A percentile compares a stretch with the other conserved stretches of the same genome.
Conservation (phyloP, 371 early-diverging fungal species). For the Enterocytospora artemiae region DNA sequence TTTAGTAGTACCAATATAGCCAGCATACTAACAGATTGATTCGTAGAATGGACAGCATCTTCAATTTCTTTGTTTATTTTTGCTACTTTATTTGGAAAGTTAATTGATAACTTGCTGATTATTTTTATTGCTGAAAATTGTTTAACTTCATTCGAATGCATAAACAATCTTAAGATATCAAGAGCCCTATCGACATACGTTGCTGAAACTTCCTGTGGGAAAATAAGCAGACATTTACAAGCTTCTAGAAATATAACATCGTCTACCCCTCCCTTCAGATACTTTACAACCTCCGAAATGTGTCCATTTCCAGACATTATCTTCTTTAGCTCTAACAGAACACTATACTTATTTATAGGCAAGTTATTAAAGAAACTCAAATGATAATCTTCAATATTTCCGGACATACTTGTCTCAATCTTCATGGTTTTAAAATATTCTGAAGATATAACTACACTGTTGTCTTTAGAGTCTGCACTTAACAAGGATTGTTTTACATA, state of each 20-base stretch:
- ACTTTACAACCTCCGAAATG: slow-evolving; percentile 9
- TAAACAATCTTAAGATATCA: slow-evolving; percentile 35
- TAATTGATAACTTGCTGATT: slow-evolving; percentile 29
- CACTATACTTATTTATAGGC: slow-evolving; percentile 5
- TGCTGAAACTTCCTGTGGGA: slow-evolving; percentile 30
- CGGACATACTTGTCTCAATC: slow-evolving; percentile 28
- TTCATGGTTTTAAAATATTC: slow-evolving; percentile 32
- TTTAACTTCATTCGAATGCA: slow-evolving; percentile 26
- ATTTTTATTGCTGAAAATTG: slow-evolving; percentile 49
- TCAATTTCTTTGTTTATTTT: slow-evolving; percentile 50
- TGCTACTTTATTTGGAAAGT: slow-evolving; percentile 46
- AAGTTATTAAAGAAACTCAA: slow-evolving; percentile 11
- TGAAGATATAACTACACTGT: slow-evolving; percentile 29
- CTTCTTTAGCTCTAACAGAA: slow-evolving; percentile 16
- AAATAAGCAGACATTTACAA: slow-evolving; percentile 10
- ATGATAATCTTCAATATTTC: slow-evolving; percentile 44
- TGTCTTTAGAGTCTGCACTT: slow-evolving; percentile 26
- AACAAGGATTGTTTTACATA: slow-evolving; percentile 45
- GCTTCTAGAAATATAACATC: slow-evolving; percentile 38
- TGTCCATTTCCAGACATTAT: slow-evolving; percentile 3
- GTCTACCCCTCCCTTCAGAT: slow-evolving; percentile 24
- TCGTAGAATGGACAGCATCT: slow-evolving; percentile 34
- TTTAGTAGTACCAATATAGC: slow-evolving; percentile 50
- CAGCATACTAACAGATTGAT: slow-evolving; percentile 45
- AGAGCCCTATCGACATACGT: slow-evolving; percentile 34